Conservation (phyloP, 202 grass and related monocot genomes). For the Panicum hallii region DNA sequence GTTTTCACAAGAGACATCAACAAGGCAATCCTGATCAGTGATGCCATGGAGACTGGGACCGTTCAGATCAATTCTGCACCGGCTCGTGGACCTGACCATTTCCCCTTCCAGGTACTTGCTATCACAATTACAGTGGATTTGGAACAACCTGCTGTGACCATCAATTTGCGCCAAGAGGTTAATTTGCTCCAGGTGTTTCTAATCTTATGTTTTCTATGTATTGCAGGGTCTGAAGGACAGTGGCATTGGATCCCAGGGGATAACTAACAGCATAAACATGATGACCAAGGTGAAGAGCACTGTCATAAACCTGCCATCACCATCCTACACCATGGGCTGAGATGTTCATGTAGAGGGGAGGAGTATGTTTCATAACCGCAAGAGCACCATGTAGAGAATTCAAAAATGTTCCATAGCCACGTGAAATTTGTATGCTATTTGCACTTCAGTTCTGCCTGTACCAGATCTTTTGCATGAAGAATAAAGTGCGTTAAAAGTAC, state of each 20-base stretch:
- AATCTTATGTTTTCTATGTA: not conserved
- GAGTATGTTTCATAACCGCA: constrained; percentile 25
- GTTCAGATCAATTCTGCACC: constrained; percentile 98
- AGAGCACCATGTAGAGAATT: constrained; percentile 49
- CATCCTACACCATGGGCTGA: constrained; percentile 94
- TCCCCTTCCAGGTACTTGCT: constrained; percentile 84
- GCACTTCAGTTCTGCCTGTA: constrained; percentile 26
- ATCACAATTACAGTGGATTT: not conserved
- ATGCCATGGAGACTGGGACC: constrained; percentile 92
- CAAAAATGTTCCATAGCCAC: constrained; percentile 43
- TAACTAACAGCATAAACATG: constrained; percentile 99
- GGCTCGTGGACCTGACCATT: constrained; percentile 95
- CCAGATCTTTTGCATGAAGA: constrained; percentile 37
- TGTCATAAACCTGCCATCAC: constrained; percentile 88
- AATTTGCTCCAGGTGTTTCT: not conserved
- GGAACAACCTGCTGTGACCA: not conserved
- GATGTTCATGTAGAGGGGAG: constrained; percentile 13
- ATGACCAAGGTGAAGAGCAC: constrained; percentile 98
- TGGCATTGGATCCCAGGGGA: constrained; percentile 96
- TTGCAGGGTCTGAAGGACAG: constrained; percentile 96
- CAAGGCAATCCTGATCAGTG: constrained; percentile 92
- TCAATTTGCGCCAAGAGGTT: not conserved
- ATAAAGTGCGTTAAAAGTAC: constrained; percentile 37
- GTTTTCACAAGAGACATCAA: constrained; percentile 96
- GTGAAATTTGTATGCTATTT: constrained; percentile 32